A percentile compares a stretch with the other conserved stretches of the same genome.
Conservation (phyloP, 805 yeast species). For the Teunomyces barrocoloradensis region DNA sequence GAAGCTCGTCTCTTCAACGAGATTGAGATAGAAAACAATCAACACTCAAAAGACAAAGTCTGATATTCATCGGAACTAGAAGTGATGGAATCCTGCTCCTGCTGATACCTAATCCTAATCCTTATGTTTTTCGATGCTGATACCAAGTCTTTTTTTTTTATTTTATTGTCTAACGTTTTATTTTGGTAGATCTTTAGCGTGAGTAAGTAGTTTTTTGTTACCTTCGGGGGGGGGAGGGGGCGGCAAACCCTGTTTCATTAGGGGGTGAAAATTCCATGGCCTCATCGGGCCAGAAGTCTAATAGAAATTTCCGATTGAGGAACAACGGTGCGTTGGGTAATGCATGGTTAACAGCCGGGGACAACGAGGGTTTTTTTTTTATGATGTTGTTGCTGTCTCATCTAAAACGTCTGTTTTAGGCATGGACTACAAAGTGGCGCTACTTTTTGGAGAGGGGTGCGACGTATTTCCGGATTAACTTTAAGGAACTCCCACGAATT, state of each 20-base stretch:
- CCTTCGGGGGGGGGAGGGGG: neutral
- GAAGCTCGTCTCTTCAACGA: neutral
- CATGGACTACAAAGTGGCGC: neutral
- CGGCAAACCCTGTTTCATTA: neutral
- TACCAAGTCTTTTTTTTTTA: neutral
- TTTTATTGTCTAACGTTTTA: constrained; percentile 4
- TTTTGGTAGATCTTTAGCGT: constrained; percentile 1
- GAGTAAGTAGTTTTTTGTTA: neutral
- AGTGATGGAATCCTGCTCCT: too few relatives aligned
- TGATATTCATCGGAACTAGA: neutral
- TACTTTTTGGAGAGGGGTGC: neutral
- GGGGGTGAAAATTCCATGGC: neutral
- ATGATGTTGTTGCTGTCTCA: neutral
- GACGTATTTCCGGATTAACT: neutral
- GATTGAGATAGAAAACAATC: neutral
- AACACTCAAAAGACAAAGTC: neutral
- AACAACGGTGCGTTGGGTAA: neutral
- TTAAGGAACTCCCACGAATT: neutral
- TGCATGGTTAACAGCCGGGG: neutral
- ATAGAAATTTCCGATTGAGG: neutral
- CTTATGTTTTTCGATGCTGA: too few relatives aligned
- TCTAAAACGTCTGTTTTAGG: neutral
- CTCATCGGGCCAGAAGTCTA: neutral
- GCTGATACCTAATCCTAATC: too few relatives aligned
- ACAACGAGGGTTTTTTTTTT: too few relatives aligned